These are phyloP conservation scores for Rutstroemia sp. DNA, from an alignment of 2,329 filamentous ascomycete species.

Conservation along the genomic window DNA sequence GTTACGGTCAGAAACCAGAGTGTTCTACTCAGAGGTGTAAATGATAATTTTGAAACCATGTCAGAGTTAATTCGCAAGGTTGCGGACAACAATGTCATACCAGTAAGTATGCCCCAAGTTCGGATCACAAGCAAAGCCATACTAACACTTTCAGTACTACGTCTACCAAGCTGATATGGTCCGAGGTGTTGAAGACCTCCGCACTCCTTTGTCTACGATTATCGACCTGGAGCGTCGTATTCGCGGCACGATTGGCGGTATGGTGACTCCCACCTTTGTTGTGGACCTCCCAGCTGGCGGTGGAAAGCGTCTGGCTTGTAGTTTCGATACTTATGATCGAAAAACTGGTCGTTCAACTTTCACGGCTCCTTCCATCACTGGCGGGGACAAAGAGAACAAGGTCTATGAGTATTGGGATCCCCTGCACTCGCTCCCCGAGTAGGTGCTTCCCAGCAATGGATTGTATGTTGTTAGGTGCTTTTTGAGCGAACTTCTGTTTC, in stretches of 20 bases:
- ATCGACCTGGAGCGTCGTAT: conserved; percentile 50
- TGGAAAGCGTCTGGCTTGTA: conserved; percentile 52
- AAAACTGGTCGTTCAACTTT: conserved; percentile 47
- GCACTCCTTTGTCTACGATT: conserved; percentile 52
- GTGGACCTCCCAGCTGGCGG: conserved; percentile 57
- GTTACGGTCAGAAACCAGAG: conserved; percentile 53
- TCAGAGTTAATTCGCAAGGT: conserved; percentile 44
- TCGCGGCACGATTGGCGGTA: conserved; percentile 53
- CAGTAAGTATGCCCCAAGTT: conserved; percentile 35
- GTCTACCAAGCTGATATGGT: conserved; percentile 61
- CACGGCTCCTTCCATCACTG: conserved; percentile 46
- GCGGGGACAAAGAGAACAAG: conserved; percentile 36
- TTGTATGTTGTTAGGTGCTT: background rate
- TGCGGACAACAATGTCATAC: conserved; percentile 48
- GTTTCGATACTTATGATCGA: conserved; percentile 45
- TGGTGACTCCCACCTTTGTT: conserved; percentile 55
- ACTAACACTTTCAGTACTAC: conserved; percentile 44
- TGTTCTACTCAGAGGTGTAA: conserved; percentile 51
- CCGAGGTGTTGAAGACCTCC: conserved; percentile 50
- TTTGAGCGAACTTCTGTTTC: background rate
- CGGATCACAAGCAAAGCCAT: background rate
- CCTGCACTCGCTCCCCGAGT: background rate
- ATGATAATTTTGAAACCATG: conserved; percentile 48
- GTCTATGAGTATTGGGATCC: conserved; percentile 54
- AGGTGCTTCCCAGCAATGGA: background rate